Evolutionary conservation across 1,284 basidiomycete genomes (phyloP).

Genomic region (Gastroboletus turbinatus): DNA sequence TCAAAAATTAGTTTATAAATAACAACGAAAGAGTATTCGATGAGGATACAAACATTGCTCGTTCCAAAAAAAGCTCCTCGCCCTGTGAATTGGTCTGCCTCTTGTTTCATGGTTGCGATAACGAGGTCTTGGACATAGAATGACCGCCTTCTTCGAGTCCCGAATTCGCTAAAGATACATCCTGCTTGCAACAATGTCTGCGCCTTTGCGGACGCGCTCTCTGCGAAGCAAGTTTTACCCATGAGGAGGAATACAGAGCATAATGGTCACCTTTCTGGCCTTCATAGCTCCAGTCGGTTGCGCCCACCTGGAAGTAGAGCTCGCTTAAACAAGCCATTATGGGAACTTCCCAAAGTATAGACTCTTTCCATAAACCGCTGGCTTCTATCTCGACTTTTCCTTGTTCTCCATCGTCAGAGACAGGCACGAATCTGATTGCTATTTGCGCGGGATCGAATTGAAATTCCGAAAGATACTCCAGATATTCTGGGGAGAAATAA

Average conservation of each 20-base stretch:
- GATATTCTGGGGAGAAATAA: constrained; percentile 73
- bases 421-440: constrained; percentile 59
- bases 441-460: constrained; percentile 86
- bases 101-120: constrained; percentile 67
- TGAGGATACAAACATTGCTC: constrained; percentile 65
- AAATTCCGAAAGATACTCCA: constrained; percentile 74
- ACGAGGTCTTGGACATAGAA: constrained; percentile 81
- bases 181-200: constrained; percentile 63
- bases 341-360: constrained; percentile 96
- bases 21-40: neutral
- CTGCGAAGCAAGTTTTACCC: constrained; percentile 31
- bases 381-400: constrained; percentile 79
- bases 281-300: constrained; percentile 82
- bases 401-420: constrained; percentile 45
- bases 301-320: constrained; percentile 68
- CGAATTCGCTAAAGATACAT: constrained; percentile 89
- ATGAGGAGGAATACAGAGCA: neutral
- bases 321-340: constrained; percentile 89
- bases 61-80: constrained; percentile 77
- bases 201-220: constrained; percentile 73
- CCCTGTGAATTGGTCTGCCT: constrained; percentile 50
- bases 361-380: constrained; percentile 82
- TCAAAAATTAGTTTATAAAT: neutral
- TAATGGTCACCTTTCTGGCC: constrained; percentile 66
- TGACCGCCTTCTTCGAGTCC: constrained; percentile 85